Base-by-base conservation (phyloP, 345 rosid species). In the Sonneratia caseolaris region DNA sequence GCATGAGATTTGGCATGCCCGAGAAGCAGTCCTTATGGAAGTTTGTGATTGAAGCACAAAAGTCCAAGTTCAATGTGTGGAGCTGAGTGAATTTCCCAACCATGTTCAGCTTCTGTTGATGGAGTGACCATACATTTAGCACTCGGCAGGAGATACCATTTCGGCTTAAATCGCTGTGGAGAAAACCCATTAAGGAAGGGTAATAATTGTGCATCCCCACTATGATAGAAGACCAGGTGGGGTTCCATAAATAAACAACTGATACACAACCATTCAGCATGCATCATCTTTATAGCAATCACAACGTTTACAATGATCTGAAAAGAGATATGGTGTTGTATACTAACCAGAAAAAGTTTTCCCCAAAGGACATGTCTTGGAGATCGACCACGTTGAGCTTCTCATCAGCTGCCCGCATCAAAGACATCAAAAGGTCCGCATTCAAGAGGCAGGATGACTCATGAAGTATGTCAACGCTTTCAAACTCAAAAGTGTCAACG, bases 1-100 rank as follows among this genome's bases (percentile, higher is more conserved):
- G 37, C 71, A 42, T 76, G 77, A 86, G 80, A 69, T 79, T 82
- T 11, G 90, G 90, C 86, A 86, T 84, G 78, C 75, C 77, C 66
- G 85, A 80, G 74, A 86, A 86, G 73, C 87, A 86, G 65, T 84
- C 87, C 74, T 77, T 68, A n/a, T 79, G 85, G 72, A 86, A 79
- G 73, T 76, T 76, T 21, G 84, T 72, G 56, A 86, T 79, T 19
- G 85, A 82, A 37, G 86, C 78, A 72, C 87, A 82, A 22, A 84
- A 84, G 65, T 84, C 87, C 79, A 86, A 72, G 71, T 81, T 86
- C 37, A 86, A 70, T 9, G 86, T 79, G 59, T 73, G 78, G 42
- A 86, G 74, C 37, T 18, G 80, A 73, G 76, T 73, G 56, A 47
- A 47, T 0, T 9, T 13, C 51, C 51, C 51, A 13, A 47, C 51